Evolutionary conservation across 352 stramenopile genomes (phyloP).

Genomic region (Phytophthora palmivora): DNA sequence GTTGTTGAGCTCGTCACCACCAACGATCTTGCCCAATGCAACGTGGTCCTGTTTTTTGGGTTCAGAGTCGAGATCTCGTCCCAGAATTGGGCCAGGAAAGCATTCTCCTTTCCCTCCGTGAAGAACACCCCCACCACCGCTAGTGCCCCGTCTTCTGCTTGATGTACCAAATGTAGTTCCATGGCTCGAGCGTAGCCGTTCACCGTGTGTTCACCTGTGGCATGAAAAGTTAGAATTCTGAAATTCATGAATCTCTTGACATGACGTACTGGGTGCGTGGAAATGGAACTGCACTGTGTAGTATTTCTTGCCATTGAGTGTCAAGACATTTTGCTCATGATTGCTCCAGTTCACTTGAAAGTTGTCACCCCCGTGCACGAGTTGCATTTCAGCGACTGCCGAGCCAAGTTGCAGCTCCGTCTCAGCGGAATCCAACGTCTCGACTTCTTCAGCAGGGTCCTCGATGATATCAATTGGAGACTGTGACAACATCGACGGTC

Average conservation of each 20-base stretch:
- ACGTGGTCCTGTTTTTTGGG: conserved; percentile 32
- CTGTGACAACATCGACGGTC: conserved; percentile 35
- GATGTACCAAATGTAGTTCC: conserved; percentile 77
- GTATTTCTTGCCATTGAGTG: conserved; percentile 59
- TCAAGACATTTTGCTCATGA: conserved; percentile 46
- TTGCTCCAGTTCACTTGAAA: conserved; percentile 64
- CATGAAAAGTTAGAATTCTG: conserved; percentile 1
- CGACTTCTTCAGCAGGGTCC: conserved; percentile 29
- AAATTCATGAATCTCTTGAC: neutral
- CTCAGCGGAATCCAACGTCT: conserved; percentile 27
- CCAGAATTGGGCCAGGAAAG: conserved; percentile 75
- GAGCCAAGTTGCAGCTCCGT: conserved; percentile 35
- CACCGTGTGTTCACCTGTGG: conserved; percentile 70
- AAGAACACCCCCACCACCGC: conserved; percentile 76
- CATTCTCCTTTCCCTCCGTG: conserved; percentile 50
- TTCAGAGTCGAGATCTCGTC: conserved; percentile 42
- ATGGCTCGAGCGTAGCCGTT: conserved; percentile 58
- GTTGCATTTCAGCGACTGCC: conserved; percentile 39
- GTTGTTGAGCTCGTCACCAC: conserved; percentile 29
- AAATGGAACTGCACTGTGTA: conserved; percentile 74
- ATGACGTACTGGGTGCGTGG: conserved; percentile 65
- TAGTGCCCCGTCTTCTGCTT: conserved; percentile 56
- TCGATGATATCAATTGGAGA: conserved; percentile 65
- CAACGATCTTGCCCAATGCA: conserved; percentile 39
- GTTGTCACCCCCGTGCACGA: conserved; percentile 47